Evolutionary conservation across 2,329 filamentous ascomycete species (phyloP), one percentile per base, ranked within the genome.

Genomic region (Arthrobotrys conoides): DNA sequence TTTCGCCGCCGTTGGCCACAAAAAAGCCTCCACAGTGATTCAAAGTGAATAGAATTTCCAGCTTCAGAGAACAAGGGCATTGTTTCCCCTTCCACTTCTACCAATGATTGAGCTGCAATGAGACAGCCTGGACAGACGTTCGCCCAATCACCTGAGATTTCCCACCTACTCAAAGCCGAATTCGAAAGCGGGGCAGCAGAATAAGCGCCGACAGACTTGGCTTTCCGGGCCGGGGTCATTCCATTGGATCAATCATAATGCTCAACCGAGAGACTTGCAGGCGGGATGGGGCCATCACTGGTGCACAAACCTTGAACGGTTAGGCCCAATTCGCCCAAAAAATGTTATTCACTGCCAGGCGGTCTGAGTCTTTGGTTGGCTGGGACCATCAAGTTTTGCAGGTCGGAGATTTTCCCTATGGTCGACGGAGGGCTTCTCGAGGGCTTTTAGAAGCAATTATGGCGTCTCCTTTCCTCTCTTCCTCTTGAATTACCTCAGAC

Each of bases 381-480:
- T 66, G 48, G 66, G 24, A 64, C 64, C 71, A 65, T 69, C 36
- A 51, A 69, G 55, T 70, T 51, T 57, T 57, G 64, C 49, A 67
- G 67, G 67, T 71, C 73, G 73, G 73, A 77, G 73, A 77, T 77
- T 77, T 77, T 77, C 67, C 72, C 72, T 76, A 59, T 68, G 65
- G 72, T 76, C 72, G 38, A 71, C 72, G 72, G 67, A 63, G 44
- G 67, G 33, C 51, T 59, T 70, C 49, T 70, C 27, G 24, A 65
- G 41, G 41, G 27, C 59, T 70, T 53, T 66, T 20, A 33, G 57
- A 69, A 65, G 49, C 69, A 51, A 38, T 72, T 63, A 71, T 71
- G 53, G 67, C 48, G 69, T 57, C 69, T 75, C 63, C 71, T 68
- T 61, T 68, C 69, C 36, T 53, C 36, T 66, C 30, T 24, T 33